Conservation (phyloP, 805 yeast species). For the Candida hispaniensis region DNA sequence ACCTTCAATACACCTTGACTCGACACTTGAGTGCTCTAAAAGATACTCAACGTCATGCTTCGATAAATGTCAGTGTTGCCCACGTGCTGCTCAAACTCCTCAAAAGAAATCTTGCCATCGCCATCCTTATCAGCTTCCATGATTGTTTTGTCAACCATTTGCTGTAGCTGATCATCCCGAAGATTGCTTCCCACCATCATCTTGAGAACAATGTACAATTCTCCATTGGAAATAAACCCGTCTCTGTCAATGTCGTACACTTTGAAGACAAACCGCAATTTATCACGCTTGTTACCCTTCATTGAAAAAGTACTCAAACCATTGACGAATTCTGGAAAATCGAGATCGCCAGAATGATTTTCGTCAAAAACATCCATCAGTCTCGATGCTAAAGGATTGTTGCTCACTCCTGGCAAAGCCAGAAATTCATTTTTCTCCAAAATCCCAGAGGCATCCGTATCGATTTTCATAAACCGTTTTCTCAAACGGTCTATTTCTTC, state of each 20-base stretch:
- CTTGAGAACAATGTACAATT: constrained; percentile 78
- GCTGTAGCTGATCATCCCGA: constrained; percentile 80
- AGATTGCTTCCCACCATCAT: constrained; percentile 95
- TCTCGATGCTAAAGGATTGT: constrained; percentile 81
- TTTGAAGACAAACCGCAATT: constrained; percentile 78
- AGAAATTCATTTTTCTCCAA: constrained; percentile 85
- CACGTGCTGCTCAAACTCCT: constrained; percentile 58
- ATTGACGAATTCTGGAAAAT: constrained; percentile 86
- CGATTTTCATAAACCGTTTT: constrained; percentile 89
- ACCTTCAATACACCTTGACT: too few species aligned
- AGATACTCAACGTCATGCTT: constrained; percentile 29
- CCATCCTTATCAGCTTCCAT: constrained; percentile 86
- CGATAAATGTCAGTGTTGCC: constrained; percentile 31
- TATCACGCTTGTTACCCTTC: constrained; percentile 69
- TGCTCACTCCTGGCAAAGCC: constrained; percentile 82
- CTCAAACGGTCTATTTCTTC: constrained; percentile 88
- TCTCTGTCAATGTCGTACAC: constrained; percentile 94
- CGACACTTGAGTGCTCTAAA: too few species aligned
- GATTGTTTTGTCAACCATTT: constrained; percentile 92
- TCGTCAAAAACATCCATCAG: constrained; percentile 90
- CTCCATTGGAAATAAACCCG: constrained; percentile 93
- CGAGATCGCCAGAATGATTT: constrained; percentile 87
- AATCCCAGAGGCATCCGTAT: constrained; percentile 84
- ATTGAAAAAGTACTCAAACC: constrained; percentile 83
- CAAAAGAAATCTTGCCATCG: constrained; percentile 75